Base-by-base conservation (phyloP, 176 grass and related monocot genomes). In the Eleusine indica region DNA sequence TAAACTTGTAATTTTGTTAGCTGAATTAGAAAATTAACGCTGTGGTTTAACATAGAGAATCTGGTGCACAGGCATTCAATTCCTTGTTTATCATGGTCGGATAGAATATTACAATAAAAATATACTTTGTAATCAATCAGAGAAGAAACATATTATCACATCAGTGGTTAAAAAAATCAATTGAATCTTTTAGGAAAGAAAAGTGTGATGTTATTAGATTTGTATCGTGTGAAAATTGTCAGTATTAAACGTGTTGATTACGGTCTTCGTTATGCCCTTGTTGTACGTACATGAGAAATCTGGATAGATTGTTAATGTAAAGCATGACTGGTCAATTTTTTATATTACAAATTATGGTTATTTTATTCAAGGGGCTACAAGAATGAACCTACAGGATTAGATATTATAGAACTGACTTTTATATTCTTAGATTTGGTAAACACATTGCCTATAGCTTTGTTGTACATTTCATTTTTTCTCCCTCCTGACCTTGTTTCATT, bases 121-220 rank as follows among this genome's bases (percentile, higher is more conserved):
- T 56, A 17, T 38, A 40, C 51, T n/a, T 57, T 18, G 9, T 68
- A 68, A 66, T 79, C 3, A 80, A 52, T 53, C 46, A 38, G 29
- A 38, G 3, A 5, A 29, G 21, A 68, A 68, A 22, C 42, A 47
- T 64, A 21, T 48, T 32, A 30, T 64, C 22, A 44, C 14, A 46
- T 25, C 62, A 42, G 37, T 83, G 44, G 56, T 64, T 67, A n/a
- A 6, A 18, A 67, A 19, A 73, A 82, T 22, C 3, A 11, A 48
- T 47, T 73, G 25, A 44, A 37, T 82, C 18, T 62, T 49, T 74
- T 52, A 39, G 64, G 70, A 83, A 49, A 35, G 0, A 61, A 73
- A 58, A 74, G 73, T 43, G 15, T 13, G 28, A 82, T 10, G 35
- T 4, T 49, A 49, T 38, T 48, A 51, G 6, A 64, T 48, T 63